Base-by-base conservation (phyloP, 305 asterid genomes). In the Stenogyne calaminthoides region DNA sequence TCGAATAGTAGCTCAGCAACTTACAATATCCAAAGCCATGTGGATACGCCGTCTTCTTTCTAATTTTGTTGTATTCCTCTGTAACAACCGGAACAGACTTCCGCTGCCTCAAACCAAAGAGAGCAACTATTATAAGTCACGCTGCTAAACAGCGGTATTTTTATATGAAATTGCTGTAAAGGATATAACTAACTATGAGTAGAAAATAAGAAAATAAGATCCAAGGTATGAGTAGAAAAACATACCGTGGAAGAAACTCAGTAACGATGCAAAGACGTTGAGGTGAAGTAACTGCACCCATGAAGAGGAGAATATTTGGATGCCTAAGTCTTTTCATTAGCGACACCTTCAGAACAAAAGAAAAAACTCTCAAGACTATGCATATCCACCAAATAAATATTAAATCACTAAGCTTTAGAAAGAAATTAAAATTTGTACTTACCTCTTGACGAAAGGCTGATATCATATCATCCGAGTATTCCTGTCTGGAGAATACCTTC, bases 261-360 rank as follows among this genome's bases (percentile, higher is more conserved):
- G 97, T 89, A 29, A 93, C 96, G 77, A 93, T 93, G 83, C 98
- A 89, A 74, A 93, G 96, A 69, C 93, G 92, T 74, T 88, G 88
- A 76, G 97, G 90, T 40, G 95, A 89, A 68, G 98, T 89, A 80
- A 93, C 97, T 54, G 98, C 98, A 58, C 97, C 98, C 98, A 93
- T 93, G 86, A 93, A 93, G 77, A 93, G 97, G 74, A 93, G 89
- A 86, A 93, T 88, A 84, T 92, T 95, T 75, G 99, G 99, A 82
- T 95, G 98, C 67, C 98, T 88, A 69, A 92, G 90, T 68, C 90
- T 88, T 86, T 89, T 95, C 99, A 95, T 95, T 36, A 92, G 96
- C 9, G 93, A 90, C 29, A 95, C 98, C 99, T 95, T 83, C 65
- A 81, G 10, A 19, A 54, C 9, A 80, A 77, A 71, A 77, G 25